Conservation (phyloP, 1,284 basidiomycete genomes). For the Cutaneotrichosporon dermatis region DNA sequence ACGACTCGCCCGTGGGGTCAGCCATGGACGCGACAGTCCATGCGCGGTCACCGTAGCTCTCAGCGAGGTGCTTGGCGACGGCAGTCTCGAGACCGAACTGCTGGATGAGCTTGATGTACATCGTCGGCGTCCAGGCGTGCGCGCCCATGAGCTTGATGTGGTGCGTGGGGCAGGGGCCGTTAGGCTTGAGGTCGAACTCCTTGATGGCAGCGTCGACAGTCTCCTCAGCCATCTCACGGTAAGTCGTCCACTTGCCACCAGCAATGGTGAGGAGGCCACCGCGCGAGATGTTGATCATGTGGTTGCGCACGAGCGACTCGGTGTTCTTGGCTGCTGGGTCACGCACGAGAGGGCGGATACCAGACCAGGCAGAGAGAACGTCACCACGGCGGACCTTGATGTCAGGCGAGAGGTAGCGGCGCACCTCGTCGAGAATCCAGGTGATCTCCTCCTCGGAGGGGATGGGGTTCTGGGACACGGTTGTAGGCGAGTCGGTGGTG, state of each 20-base stretch:
- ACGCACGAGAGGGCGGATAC: conserved; percentile 81
- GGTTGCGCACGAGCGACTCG: conserved; percentile 85
- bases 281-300: conserved; percentile 81
- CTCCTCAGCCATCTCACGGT: conserved; percentile 93
- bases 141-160: conserved; percentile 81
- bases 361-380: conserved; percentile 93
- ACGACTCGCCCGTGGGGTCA: conserved; percentile 61
- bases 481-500: conserved; percentile 83
- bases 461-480: conserved; percentile 71
- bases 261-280: conserved; percentile 89
- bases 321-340: conserved; percentile 78
- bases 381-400: conserved; percentile 94
- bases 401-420: conserved; percentile 83
- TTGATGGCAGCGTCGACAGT: conserved; percentile 85
- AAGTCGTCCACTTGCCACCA: conserved; percentile 99
- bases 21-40: conserved; percentile 88
- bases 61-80: conserved; percentile 88
- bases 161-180: conserved; percentile 71
- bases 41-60: conserved; percentile 86
- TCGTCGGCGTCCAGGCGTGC: conserved; percentile 89
- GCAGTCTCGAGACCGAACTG: conserved; percentile 84
- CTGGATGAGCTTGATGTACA: conserved; percentile 96
- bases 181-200: conserved; percentile 62
- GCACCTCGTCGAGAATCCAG: conserved; percentile 85
- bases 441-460: conserved; percentile 92